Evolutionary conservation across 306 rosid genomes (phyloP), one percentile per base, ranked within the genome.

Genomic region (Rosa persica): DNA sequence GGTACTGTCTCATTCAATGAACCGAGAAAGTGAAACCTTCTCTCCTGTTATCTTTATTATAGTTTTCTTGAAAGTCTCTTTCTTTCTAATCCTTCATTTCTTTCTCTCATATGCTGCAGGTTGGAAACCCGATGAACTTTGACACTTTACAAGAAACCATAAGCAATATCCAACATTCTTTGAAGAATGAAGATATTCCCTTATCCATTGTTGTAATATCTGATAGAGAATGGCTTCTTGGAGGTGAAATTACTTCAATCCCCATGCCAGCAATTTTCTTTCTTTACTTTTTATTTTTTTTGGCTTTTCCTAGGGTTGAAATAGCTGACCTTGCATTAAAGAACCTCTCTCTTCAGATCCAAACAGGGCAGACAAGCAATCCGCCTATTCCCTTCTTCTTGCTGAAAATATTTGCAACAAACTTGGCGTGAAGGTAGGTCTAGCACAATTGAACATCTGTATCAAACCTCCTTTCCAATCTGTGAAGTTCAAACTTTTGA

Each of bases 71-170:
- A 44, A 69, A 27, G 36, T 76, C n/a, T 69, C 71, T 54, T 68
- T 79, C 71, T 52, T 57, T 51, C 76, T 51, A 12, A 80, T 58
- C 10, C 10, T 52, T 54, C 23, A 20, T 54, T 36, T 68, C 79
- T 54, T 73, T 23, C 0, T 13, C 74, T 75, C 69, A 51, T 62
- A 60, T 77, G 46, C 72, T 72, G 82, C 78, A 95, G 99, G 40
- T 91, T 54, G 99, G 99, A 77, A 95, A 91, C 75, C 99, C 98
- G 46, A 81, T 91, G 98, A 88, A 95, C 77, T 90, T 91, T 79
- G 96, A 87, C 81, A 89, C 89, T 76, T 80, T 95, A 66, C 81
- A 88, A 86, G 96, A 90, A 72, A 88, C 99, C 70, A 81, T 95
- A 83, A 55, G 74, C 82, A 78, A 88, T 76, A 85, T 93, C 83